Percentiles rank a stretch among this genome's conserved stretches.
phyloP scores from a whole-genome alignment of 495 filamentous ascomycete species.

The Penicillium cosmopolitanum region DNA sequence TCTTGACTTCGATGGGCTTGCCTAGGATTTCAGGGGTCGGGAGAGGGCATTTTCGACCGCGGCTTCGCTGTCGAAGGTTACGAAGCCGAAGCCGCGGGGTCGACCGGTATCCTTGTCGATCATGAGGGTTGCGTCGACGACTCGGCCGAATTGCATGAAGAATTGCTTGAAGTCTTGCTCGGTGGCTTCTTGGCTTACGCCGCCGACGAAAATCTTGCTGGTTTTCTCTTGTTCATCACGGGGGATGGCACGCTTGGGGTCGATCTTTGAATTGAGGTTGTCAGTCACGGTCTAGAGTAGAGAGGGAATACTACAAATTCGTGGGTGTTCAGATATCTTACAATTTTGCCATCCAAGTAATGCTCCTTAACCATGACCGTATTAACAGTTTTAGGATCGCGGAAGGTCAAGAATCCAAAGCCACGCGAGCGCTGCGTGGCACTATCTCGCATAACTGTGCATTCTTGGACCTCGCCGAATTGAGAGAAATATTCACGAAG shows the following conservation, averaged over 20 bases:
- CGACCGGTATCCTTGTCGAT: slow-evolving; percentile 99
- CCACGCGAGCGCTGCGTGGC: slow-evolving; percentile 91
- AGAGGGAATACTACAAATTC: too few relatives aligned
- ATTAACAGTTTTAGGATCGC: slow-evolving; percentile 95
- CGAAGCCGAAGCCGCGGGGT: slow-evolving; percentile 96
- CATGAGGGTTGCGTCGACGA: slow-evolving; percentile 97
- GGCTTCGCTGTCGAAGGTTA: slow-evolving; percentile 95
- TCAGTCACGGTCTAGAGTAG: too few relatives aligned
- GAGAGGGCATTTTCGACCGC: slow-evolving; percentile 91
- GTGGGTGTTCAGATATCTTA: slow-evolving; percentile 51
- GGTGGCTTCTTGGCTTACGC: slow-evolving; percentile 94
- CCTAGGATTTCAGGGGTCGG: slow-evolving; percentile 87
- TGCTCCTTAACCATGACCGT: slow-evolving; percentile 99
- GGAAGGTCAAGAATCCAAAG: slow-evolving; percentile 97
- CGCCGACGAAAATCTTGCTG: slow-evolving; percentile 97
- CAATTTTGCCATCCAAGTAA: slow-evolving; percentile 96
- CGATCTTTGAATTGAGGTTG: slow-evolving; percentile 59
- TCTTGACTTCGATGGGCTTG: slow-evolving; percentile 97
- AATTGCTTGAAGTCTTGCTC: slow-evolving; percentile 95
- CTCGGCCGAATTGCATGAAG: slow-evolving; percentile 93
- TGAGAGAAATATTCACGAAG: slow-evolving; percentile 98
- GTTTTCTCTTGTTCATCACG: slow-evolving; percentile 98
- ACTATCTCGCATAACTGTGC: slow-evolving; percentile 97
- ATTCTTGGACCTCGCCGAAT: slow-evolving; percentile 96
- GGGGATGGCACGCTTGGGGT: slow-evolving; percentile 96